Conservation (phyloP, 2,329 filamentous ascomycete species). For the Cylindrodendrum hubeiense region DNA sequence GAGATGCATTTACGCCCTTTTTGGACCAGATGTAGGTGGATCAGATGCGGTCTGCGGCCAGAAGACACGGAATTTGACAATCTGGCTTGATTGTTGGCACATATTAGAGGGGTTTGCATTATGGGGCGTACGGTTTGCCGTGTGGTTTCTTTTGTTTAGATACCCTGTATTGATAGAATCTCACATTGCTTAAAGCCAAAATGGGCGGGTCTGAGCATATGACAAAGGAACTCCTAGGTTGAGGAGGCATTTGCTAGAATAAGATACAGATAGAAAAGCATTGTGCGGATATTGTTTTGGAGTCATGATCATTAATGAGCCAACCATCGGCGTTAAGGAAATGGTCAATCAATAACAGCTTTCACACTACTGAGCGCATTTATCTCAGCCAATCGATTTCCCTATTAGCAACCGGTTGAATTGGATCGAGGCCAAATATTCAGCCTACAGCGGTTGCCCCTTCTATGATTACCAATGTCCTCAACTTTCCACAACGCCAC, state of each 20-base stretch:
- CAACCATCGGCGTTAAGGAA: no score
- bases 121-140: background rate
- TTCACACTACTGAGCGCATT: no score
- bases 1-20: conserved; percentile 49
- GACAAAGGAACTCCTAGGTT: background rate
- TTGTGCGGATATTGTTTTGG: no score
- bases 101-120: background rate
- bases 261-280: no score
- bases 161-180: conserved; percentile 33
- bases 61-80: background rate
- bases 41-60: background rate
- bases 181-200: conserved; percentile 9
- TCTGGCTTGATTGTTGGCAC: background rate
- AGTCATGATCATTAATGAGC: no score
- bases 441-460: no score
- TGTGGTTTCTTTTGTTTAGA: conserved; percentile 22
- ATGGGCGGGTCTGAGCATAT: background rate
- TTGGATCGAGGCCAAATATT: no score
- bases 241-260: background rate
- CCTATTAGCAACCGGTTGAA: no score
- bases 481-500: no score
- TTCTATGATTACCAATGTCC: no score
- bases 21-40: conserved; percentile 32
- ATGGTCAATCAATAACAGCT: no score
- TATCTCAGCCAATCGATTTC: no score